Evolutionary conservation across 495 filamentous ascomycete species (phyloP), one percentile per base, ranked within the genome.

Genomic region (Penicillium subrubescens): DNA sequence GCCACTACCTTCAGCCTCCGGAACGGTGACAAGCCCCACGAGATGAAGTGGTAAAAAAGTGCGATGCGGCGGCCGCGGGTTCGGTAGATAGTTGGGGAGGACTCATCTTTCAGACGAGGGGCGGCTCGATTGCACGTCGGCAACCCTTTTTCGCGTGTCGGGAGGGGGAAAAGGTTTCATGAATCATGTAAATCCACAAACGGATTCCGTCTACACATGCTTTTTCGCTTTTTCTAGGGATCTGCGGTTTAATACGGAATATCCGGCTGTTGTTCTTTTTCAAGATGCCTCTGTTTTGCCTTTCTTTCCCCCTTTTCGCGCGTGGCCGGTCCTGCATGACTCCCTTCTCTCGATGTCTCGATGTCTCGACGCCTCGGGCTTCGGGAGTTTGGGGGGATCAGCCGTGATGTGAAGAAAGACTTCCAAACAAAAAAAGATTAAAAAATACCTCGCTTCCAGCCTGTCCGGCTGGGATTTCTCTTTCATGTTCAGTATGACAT

Each of bases 21-120:
- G 80, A 97, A 92, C 86, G 94, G 95, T 76, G 95, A 99, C 86
- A 91, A 92, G 87, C 95, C 96, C 81, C 95, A 98, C 81, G 90
- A 93, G 86, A 98, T 99, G 92, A 87, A 89, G 82, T 94, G 89
- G 88, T 94, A 93, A 79, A 79, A 73, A 70, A 62, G 72, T 77
- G 73, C 68, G 68, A 71, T 67, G 75, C 68, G 77, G 76, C 72
- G 75, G 79, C 77, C 77, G 76, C 75, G 75, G 77, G 79, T 79
- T 80, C 77, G 77, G 78, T 81, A 79, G 73, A 79, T 74, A 75
- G 69, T 71, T 79, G 74, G 75, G 75, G 76, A 74, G 77, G 76
- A 75, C 68, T 67, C 71, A 76, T 75, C 74, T 68, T 67, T 70
- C 66, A 67, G 70, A 73, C 70, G 75, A 77, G 73, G 75, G 76